A percentile compares a stretch with the other conserved stretches of the same genome.
phyloP scores from a whole-genome alignment of 352 stramenopile genomes.

The Hyaloperonospora brassicae region DNA sequence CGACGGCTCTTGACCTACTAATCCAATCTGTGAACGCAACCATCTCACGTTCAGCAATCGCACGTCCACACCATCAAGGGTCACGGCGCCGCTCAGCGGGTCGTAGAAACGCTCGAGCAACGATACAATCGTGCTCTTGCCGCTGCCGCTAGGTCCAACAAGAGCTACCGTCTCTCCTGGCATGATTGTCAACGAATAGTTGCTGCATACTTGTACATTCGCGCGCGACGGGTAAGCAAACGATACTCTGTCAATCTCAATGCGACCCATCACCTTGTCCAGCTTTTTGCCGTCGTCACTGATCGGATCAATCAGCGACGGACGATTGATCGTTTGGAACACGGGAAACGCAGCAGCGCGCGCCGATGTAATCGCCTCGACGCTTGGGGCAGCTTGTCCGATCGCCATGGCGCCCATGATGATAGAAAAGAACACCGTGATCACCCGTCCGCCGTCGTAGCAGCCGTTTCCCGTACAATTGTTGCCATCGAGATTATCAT shows the following conservation, averaged over 20 bases:
- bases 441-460: conserved; percentile 55
- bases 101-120: conserved; percentile 94
- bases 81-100: conserved; percentile 38
- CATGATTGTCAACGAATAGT: conserved; percentile 52
- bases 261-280: conserved; percentile 36
- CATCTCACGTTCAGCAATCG: conserved; percentile 36
- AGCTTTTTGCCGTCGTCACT: conserved; percentile 31
- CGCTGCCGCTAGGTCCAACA: conserved; percentile 41
- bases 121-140: conserved; percentile 89
- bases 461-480: conserved; percentile 31
- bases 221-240: conserved; percentile 60
- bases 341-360: conserved; percentile 52
- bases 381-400: conserved; percentile 53
- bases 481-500: conserved; percentile 46
- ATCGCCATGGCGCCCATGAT: conserved; percentile 70
- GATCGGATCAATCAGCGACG: conserved; percentile 48
- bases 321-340: conserved; percentile 55
- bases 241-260: conserved; percentile 80
- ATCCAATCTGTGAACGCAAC: conserved; percentile 48
- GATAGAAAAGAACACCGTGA: conserved; percentile 66
- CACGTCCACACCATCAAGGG: conserved; percentile 64
- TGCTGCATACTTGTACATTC: conserved; percentile 47
- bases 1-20: conserved; percentile 80
- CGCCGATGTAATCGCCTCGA: conserved; percentile 50
- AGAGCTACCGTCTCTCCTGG: conserved; percentile 60